Base-by-base conservation (phyloP, 129 eudicot species). In the Flaveria ramosissima region DNA sequence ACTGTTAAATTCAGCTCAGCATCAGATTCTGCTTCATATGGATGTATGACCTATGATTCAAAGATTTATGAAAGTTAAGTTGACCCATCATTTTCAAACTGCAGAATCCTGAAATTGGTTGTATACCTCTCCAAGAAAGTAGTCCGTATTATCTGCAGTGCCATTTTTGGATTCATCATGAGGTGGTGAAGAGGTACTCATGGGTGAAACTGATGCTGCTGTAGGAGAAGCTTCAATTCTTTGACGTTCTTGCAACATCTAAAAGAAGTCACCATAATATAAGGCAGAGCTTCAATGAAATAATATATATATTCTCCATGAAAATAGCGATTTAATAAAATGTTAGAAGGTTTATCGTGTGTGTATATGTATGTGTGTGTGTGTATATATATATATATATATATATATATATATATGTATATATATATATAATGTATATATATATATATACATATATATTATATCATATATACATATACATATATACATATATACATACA, bases 201-300 rank as follows among this genome's bases (percentile, higher is more conserved):
- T 78, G 51, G 62, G n/a, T 43, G 76, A 86, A 79, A 78, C 90
- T 30, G 79, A 59, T 59, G 77, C 79, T 81, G 85, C 87, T 76
- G 75, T 26, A 43, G 96, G 90, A 86, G 85, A 72, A 72, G 90
- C 88, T 77, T 93, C 96, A 23, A 78, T 81, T 27, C 84, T 79
- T 79, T 93, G 92, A 64, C 98, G 92, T 75, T 87, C 96, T n/a
- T 84, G 89, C 68, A 82, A 67, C 93, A 90, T 93, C 98, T 93
- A 81, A n/a, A 50, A 46, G 70, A 9, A 30, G 42, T 13, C 19
- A 68, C 48, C 59, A 23, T 64, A 53, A 47, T 71, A 68, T 63
- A 26, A 78, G 17, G 62, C 12, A 55, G 62, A n/a, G n/a, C n/a
- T n/a, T n/a, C n/a, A n/a, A n/a, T 24, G 13, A 55, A 55, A 17